Evolutionary conservation across 2,329 filamentous ascomycete species (phyloP).

Genomic region (Xylaria sp.): DNA sequence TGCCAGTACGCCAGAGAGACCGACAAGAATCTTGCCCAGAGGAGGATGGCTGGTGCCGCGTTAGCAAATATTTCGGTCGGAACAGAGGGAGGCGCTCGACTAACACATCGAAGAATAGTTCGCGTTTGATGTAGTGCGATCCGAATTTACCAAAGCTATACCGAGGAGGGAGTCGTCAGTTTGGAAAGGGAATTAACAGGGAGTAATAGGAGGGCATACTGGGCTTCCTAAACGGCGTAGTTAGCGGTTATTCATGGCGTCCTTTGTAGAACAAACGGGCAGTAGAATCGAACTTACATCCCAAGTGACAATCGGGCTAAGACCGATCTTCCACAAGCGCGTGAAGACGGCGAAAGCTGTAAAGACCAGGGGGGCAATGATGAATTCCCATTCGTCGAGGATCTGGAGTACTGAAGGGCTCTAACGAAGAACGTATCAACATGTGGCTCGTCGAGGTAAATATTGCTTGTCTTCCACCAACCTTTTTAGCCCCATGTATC

Average conservation of each 20-base stretch:
- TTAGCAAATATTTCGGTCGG: slow-evolving; percentile 37
- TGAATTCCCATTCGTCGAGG: slow-evolving; percentile 71
- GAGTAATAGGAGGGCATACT: slow-evolving; percentile 58
- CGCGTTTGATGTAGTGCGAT: slow-evolving; percentile 98
- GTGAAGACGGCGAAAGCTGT: slow-evolving; percentile 73
- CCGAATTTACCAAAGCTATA: slow-evolving; percentile 93
- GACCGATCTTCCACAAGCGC: slow-evolving; percentile 75
- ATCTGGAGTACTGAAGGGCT: slow-evolving; percentile 69
- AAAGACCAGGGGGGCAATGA: slow-evolving; percentile 71
- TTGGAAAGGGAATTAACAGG: slow-evolving; percentile 30
- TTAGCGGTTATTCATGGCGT: slow-evolving; percentile 34
- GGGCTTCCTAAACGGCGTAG: slow-evolving; percentile 59
- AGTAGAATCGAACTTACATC: slow-evolving; percentile 54
- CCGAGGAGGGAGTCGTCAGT: slow-evolving; percentile 45
- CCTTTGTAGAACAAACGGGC: background rate
- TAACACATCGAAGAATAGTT: slow-evolving; percentile 93
- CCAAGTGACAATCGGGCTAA: slow-evolving; percentile 75
- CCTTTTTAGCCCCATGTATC: slow-evolving; percentile 66
- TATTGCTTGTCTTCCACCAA: slow-evolving; percentile 47
- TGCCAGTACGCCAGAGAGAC: slow-evolving; percentile 93
- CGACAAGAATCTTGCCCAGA: slow-evolving; percentile 97
- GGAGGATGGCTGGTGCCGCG: slow-evolving; percentile 70
- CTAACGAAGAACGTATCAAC: slow-evolving; percentile 45
- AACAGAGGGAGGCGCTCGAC: slow-evolving; percentile 41
- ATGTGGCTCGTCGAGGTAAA: background rate